Conservation (phyloP, 2,329 filamentous ascomycete genomes). For the Trichoderma gracile region DNA sequence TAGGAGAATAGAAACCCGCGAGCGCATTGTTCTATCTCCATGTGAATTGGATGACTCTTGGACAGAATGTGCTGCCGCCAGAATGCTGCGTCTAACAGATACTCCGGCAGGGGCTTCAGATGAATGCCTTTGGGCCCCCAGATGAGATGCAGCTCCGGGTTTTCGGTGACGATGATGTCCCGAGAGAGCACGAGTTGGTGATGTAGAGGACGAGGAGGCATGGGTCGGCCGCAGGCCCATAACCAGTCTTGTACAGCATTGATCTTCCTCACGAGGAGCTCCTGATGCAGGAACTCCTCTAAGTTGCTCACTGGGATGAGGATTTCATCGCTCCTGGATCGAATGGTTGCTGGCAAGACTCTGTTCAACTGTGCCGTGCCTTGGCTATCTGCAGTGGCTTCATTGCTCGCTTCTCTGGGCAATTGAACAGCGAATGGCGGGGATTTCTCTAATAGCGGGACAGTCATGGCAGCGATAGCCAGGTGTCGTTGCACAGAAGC, state of each 20-base stretch:
- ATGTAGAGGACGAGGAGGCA: constrained; percentile 44
- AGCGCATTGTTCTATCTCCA: constrained; percentile 31
- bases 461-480: not conserved
- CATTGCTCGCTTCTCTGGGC: not conserved
- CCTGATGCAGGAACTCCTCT: constrained; percentile 32
- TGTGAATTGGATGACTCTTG: not conserved
- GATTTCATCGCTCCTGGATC: constrained; percentile 36
- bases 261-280: constrained; percentile 38
- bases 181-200: constrained; percentile 39
- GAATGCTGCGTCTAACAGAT: constrained; percentile 41
- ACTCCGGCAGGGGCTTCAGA: constrained; percentile 45
- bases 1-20: constrained; percentile 45
- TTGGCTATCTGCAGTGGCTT: not conserved
- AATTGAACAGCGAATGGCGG: not conserved
- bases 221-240: constrained; percentile 37
- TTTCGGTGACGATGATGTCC: constrained; percentile 42
- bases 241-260: constrained; percentile 36
- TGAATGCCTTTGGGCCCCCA: constrained; percentile 43
- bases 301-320: constrained; percentile 29
- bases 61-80: constrained; percentile 38
- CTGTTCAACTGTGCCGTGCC: constrained; percentile 23
- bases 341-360: constrained; percentile 37
- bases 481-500: not conserved
- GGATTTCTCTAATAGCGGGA: not conserved
- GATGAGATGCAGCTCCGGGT: constrained; percentile 43